These are phyloP conservation scores for Arthroderma sp. DNA, from an alignment of 2,329 filamentous ascomycete genomes.

Conservation along the genomic window DNA sequence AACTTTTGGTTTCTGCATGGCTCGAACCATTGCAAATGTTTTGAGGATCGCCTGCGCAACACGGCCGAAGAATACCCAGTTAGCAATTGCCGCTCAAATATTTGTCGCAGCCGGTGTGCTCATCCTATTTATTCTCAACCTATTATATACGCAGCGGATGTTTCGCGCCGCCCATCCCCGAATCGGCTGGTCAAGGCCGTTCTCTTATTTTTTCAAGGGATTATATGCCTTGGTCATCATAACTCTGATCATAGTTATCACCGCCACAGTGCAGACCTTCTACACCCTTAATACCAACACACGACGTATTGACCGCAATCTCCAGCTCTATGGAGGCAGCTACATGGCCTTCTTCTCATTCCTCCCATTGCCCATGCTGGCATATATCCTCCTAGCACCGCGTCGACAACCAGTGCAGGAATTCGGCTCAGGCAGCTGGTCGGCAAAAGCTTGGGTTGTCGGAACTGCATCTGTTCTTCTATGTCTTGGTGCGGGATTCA, in stretches of 20 bases:
- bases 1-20: conserved; percentile 39
- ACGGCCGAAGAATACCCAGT: conserved; percentile 27
- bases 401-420: conserved; percentile 37
- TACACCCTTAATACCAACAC: conserved; percentile 48
- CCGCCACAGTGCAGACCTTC: conserved; percentile 49
- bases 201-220: conserved; percentile 41
- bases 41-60: conserved; percentile 45
- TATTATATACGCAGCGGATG: conserved; percentile 64
- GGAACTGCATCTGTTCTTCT: conserved; percentile 47
- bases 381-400: conserved; percentile 35
- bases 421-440: conserved; percentile 55
- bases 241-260: conserved; percentile 54
- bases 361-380: conserved; percentile 48
- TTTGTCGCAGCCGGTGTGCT: conserved; percentile 63
- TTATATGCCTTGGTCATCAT: conserved; percentile 47
- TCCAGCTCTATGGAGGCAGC: conserved; percentile 51
- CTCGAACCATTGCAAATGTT: conserved; percentile 34
- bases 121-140: conserved; percentile 63
- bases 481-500: conserved; percentile 56
- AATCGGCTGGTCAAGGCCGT: conserved; percentile 52
- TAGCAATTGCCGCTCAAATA: conserved; percentile 49
- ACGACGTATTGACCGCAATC: conserved; percentile 42
- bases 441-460: conserved; percentile 54
- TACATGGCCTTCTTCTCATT: conserved; percentile 54
- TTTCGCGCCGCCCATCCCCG: conserved; percentile 58